Percentiles rank a stretch among this genome's conserved stretches.
These are phyloP conservation scores for Mycothermus thermophilus DNA, from an alignment of 495 filamentous ascomycete genomes.

Conservation along the genomic window DNA sequence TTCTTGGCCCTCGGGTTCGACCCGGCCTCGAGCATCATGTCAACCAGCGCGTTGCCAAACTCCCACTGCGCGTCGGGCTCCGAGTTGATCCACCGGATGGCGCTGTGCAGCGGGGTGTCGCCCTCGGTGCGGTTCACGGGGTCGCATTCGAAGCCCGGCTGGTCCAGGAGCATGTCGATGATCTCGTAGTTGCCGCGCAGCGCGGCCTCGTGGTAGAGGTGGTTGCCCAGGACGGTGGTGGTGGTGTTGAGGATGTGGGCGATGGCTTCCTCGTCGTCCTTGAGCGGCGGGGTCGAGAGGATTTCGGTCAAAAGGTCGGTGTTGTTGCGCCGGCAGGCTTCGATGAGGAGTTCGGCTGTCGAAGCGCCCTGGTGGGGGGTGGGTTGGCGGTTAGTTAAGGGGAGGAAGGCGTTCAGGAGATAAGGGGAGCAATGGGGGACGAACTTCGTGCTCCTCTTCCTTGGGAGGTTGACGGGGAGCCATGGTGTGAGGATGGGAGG, in stretches of 20 bases:
- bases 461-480: slow-evolving; percentile 14
- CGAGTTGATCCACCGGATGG: slow-evolving; percentile 70
- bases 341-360: slow-evolving; percentile 70
- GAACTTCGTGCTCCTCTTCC: slow-evolving; percentile 32
- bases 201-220: slow-evolving; percentile 81
- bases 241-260: slow-evolving; percentile 70
- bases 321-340: slow-evolving; percentile 89
- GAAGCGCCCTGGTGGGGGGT: slow-evolving; percentile 59
- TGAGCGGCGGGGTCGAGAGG: slow-evolving; percentile 27
- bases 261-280: slow-evolving; percentile 31
- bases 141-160: slow-evolving; percentile 90
- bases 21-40: slow-evolving; percentile 89
- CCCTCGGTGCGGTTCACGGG: slow-evolving; percentile 63
- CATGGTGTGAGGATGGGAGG: slow-evolving; percentile 19
- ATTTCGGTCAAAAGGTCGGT: slow-evolving; percentile 56
- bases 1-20: slow-evolving; percentile 38
- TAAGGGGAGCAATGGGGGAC: not conserved
- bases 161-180: slow-evolving; percentile 85
- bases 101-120: slow-evolving; percentile 83
- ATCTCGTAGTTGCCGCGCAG: slow-evolving; percentile 78
- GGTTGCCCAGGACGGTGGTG: slow-evolving; percentile 70
- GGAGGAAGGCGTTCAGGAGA: not conserved
- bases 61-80: slow-evolving; percentile 42
- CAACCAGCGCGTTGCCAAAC: slow-evolving; percentile 55
- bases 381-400: not conserved